Conservation (phyloP, 345 rosid species). For the Populus pruinosa region DNA sequence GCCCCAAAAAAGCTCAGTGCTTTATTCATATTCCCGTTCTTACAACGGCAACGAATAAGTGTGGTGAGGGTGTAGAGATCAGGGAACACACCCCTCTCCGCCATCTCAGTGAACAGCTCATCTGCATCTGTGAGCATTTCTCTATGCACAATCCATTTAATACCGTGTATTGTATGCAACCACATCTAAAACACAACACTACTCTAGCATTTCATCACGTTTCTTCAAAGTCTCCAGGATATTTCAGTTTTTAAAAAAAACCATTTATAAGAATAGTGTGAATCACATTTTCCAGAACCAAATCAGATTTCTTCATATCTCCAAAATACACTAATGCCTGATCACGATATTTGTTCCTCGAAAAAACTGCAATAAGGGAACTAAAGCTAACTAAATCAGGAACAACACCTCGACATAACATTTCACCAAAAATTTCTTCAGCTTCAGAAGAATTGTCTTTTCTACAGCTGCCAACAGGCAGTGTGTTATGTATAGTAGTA, state of each 20-base stretch:
- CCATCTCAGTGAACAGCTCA: constrained; percentile 60
- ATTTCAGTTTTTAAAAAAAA: constrained; percentile 53
- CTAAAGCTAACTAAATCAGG: constrained; percentile 74
- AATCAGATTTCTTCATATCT: constrained; percentile 47
- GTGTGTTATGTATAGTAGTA: constrained; percentile 56
- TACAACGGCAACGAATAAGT: constrained; percentile 70
- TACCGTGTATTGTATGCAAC: constrained; percentile 61
- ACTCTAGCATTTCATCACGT: constrained; percentile 64
- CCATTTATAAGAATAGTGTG: constrained; percentile 78
- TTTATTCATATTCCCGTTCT: constrained; percentile 60
- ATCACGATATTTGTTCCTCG: constrained; percentile 48
- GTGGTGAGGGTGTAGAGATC: constrained; percentile 73
- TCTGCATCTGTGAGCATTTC: constrained; percentile 69
- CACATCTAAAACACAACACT: constrained; percentile 70
- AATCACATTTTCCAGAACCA: constrained; percentile 61
- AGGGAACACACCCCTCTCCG: constrained; percentile 55
- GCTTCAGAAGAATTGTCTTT: constrained; percentile 47
- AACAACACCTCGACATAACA: constrained; percentile 40
- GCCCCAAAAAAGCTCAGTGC: constrained; percentile 49
- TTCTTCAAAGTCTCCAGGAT: constrained; percentile 55
- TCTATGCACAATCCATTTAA: constrained; percentile 71
- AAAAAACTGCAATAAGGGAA: constrained; percentile 47
- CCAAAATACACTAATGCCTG: constrained; percentile 50
- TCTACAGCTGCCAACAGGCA: constrained; percentile 67
- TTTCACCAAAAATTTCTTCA: constrained; percentile 49